phyloP scores from a whole-genome alignment of 2,329 filamentous ascomycete genomes.

The Paecilomyces sp. region DNA sequence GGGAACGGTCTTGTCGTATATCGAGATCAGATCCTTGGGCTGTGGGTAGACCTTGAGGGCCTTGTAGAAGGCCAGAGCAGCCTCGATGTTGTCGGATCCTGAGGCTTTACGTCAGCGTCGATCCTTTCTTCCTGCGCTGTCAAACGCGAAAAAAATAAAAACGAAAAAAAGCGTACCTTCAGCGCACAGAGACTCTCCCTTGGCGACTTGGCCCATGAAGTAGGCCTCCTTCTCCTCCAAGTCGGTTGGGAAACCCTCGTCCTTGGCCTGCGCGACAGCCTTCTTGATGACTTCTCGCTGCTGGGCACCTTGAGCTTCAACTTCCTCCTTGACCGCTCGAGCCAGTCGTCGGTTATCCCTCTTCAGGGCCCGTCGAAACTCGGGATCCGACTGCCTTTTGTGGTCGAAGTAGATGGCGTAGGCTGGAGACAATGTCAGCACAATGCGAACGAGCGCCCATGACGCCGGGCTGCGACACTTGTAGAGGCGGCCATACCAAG shows the following conservation, averaged over 20 bases:
- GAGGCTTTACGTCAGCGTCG: slow-evolving; percentile 9
- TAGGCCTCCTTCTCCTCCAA: slow-evolving; percentile 91
- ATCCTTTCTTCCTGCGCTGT: background rate
- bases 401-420: slow-evolving; percentile 64
- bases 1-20: slow-evolving; percentile 97
- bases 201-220: slow-evolving; percentile 92
- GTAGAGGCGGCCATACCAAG: slow-evolving; percentile 36
- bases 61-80: slow-evolving; percentile 94
- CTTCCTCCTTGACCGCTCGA: slow-evolving; percentile 41
- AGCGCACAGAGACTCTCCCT: slow-evolving; percentile 73
- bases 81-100: slow-evolving; percentile 56
- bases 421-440: slow-evolving; percentile 31
- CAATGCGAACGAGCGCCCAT: background rate
- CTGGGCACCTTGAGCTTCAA: slow-evolving; percentile 37
- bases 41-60: slow-evolving; percentile 97
- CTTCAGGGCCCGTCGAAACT: slow-evolving; percentile 55
- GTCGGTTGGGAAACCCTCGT: slow-evolving; percentile 83
- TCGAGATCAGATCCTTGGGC: slow-evolving; percentile 83
- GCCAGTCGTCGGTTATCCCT: slow-evolving; percentile 41
- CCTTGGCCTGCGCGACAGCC: slow-evolving; percentile 73
- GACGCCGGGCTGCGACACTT: background rate
- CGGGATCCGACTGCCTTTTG: slow-evolving; percentile 55
- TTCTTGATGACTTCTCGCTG: slow-evolving; percentile 62
- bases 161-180: slow-evolving; percentile 58
- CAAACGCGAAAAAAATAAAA: slow-evolving; percentile 3